These are phyloP conservation scores for Malassezia caprae DNA, from an alignment of 1,284 basidiomycete genomes.

Conservation along the genomic window DNA sequence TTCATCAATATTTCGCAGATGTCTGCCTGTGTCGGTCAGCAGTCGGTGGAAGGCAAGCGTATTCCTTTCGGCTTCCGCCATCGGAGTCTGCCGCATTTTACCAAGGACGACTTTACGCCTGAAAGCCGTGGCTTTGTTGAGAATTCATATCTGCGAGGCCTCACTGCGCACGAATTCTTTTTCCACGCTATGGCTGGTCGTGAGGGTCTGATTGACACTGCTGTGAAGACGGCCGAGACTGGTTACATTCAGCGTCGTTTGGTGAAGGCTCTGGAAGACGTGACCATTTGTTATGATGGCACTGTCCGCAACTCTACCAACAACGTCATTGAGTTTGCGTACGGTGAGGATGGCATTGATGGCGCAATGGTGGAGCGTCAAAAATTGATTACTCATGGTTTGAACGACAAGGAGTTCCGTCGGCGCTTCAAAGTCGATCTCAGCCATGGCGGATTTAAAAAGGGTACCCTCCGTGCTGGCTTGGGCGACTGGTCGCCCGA, in stretches of 20 bases:
- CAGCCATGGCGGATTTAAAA: conserved; percentile 51
- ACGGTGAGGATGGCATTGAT: conserved; percentile 98
- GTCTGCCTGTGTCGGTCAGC: conserved; percentile 98
- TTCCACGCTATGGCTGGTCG: conserved; percentile 99
- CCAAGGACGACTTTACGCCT: conserved; percentile 96
- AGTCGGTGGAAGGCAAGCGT: conserved; percentile 92
- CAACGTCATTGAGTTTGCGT: conserved; percentile 79
- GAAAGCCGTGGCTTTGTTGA: conserved; percentile 98
- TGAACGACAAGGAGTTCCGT: conserved; percentile 75
- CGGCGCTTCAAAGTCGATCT: conserved; percentile 86
- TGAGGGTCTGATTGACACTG: conserved; percentile 97
- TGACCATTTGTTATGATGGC: conserved; percentile 94
- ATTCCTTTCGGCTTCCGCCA: conserved; percentile 98
- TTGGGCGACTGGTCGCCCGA: conserved; percentile 74
- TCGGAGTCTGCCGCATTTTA: conserved; percentile 90
- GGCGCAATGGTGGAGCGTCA: conserved; percentile 95
- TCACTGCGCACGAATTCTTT: conserved; percentile 98
- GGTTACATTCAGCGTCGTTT: conserved; percentile 97
- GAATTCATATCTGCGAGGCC: conserved; percentile 94
- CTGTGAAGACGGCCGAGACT: conserved; percentile 98
- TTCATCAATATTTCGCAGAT: conserved; percentile 99
- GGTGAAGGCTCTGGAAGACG: conserved; percentile 94
- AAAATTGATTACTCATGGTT: conserved; percentile 73
- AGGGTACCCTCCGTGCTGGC: conserved; percentile 79
- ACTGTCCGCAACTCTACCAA: conserved; percentile 81